These are phyloP conservation scores for Leptomonas pyrrhocoris DNA, from an alignment of 208 protist genomes.

Conservation along the genomic window DNA sequence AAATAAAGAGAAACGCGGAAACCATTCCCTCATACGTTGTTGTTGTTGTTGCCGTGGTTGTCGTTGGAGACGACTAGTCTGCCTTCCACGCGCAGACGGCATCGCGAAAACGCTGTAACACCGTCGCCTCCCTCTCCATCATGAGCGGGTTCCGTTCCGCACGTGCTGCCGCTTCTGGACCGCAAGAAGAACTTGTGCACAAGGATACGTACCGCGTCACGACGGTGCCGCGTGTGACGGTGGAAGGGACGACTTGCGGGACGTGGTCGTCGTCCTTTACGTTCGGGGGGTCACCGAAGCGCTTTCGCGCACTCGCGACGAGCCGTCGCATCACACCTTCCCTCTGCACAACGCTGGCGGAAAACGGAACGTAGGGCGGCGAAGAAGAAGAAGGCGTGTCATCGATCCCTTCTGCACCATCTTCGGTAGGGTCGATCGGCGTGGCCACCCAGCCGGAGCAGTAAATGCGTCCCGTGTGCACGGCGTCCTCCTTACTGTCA, in stretches of 20 bases:
- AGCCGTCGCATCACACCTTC: background rate
- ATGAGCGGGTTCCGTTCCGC: background rate
- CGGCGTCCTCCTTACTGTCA: background rate
- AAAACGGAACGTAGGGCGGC: background rate
- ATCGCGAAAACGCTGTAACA: constrained; percentile 27
- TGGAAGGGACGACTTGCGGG: background rate
- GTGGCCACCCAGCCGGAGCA: constrained; percentile 34
- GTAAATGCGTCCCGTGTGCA: constrained; percentile 15
- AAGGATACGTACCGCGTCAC: constrained; percentile 33
- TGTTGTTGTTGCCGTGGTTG: background rate
- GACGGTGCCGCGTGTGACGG: background rate
- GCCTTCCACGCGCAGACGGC: constrained; percentile 21
- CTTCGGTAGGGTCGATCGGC: background rate
- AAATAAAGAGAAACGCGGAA: too few relatives aligned
- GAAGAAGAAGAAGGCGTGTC: background rate
- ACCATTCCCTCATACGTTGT: background rate
- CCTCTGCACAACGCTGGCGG: background rate
- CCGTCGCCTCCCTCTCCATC: constrained; percentile 2
- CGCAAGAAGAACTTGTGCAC: background rate
- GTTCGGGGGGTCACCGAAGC: background rate
- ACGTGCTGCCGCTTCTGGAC: background rate
- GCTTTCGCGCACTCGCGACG: background rate
- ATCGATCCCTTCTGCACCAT: background rate
- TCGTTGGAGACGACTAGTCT: background rate
- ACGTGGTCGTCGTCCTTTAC: background rate